A percentile compares a stretch with the other conserved stretches of the same genome.
These are phyloP conservation scores for Solanum clarkiae DNA, from an alignment of 257 asterid genomes.

Conservation along the genomic window DNA sequence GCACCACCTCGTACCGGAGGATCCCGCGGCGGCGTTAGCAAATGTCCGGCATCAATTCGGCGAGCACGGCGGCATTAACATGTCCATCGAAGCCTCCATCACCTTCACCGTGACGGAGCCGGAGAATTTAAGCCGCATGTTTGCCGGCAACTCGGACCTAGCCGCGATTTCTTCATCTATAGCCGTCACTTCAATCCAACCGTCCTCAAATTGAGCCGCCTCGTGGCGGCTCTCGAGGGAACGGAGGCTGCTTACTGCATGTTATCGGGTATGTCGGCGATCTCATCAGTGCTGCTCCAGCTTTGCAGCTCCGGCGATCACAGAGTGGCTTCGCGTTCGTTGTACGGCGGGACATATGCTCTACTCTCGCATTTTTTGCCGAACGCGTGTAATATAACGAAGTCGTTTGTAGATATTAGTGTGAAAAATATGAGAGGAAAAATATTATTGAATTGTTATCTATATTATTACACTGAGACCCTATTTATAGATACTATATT, in stretches of 20 bases:
- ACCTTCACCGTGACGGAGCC: conserved; percentile 98
- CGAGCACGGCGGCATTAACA: conserved; percentile 96
- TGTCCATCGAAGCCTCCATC: conserved; percentile 98
- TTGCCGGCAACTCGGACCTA: conserved; percentile 79
- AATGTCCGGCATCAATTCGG: conserved; percentile 87
- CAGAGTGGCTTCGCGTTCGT: conserved; percentile 66
- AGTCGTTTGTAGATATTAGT: conserved; percentile 64
- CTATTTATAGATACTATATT: too few relatives aligned
- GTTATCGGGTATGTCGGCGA: not conserved
- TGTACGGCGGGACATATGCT: conserved; percentile 91
- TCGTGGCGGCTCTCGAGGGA: conserved; percentile 14
- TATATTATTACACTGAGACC: too few relatives aligned
- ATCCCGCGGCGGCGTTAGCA: conserved; percentile 77
- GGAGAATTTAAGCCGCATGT: conserved; percentile 83
- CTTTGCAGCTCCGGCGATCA: conserved; percentile 15
- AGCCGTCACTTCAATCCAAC: conserved; percentile 96
- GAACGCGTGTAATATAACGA: conserved; percentile 62
- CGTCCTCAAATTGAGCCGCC: conserved; percentile 76
- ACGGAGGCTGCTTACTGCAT: not conserved
- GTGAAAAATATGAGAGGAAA: too few relatives aligned
- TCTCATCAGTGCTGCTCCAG: not conserved
- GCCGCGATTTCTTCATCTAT: conserved; percentile 79
- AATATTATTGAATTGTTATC: too few relatives aligned
- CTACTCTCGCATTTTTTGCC: conserved; percentile 65
- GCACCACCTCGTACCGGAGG: conserved; percentile 14